These are phyloP conservation scores for Tardiomyces digboiensis DNA, from an alignment of 1,139 yeast species.

Conservation along the genomic window DNA sequence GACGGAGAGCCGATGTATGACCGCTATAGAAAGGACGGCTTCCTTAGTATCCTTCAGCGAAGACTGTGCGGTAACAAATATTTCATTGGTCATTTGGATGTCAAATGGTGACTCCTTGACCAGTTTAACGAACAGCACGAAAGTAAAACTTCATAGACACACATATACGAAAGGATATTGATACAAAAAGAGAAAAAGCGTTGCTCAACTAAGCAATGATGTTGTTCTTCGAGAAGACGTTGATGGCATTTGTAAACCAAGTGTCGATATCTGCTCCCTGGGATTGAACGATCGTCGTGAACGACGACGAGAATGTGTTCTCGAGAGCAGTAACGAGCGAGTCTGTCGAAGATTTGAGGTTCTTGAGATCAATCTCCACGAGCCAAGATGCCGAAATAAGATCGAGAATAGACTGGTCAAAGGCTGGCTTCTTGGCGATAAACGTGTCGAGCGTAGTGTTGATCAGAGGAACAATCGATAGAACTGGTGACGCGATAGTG, in stretches of 20 bases:
- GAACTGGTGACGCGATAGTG: constrained; percentile 7
- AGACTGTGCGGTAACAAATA: not conserved
- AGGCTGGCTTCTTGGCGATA: constrained; percentile 11
- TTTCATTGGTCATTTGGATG: not conserved
- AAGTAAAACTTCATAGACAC: not conserved
- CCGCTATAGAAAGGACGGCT: not conserved
- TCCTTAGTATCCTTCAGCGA: not conserved
- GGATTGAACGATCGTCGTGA: constrained; percentile 5
- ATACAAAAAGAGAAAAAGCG: not conserved
- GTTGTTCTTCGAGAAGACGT: constrained; percentile 1
- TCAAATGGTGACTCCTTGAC: not conserved
- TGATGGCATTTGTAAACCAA: constrained; percentile 10
- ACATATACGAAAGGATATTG: not conserved
- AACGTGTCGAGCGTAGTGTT: constrained; percentile 8
- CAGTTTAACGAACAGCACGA: not conserved
- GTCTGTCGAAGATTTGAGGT: constrained; percentile 8
- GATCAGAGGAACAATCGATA: constrained; percentile 10
- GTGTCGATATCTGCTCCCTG: constrained; percentile 10
- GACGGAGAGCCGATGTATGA: not conserved
- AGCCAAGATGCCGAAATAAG: constrained; percentile 11
- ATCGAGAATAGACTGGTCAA: constrained; percentile 12
- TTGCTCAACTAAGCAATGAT: not conserved
- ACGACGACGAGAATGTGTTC: constrained; percentile 6
- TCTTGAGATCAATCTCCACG: constrained; percentile 9
- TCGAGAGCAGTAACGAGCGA: constrained; percentile 7